phyloP scores from a whole-genome alignment of 202 grass and related monocot genomes.

The Elaeis oleifera region DNA sequence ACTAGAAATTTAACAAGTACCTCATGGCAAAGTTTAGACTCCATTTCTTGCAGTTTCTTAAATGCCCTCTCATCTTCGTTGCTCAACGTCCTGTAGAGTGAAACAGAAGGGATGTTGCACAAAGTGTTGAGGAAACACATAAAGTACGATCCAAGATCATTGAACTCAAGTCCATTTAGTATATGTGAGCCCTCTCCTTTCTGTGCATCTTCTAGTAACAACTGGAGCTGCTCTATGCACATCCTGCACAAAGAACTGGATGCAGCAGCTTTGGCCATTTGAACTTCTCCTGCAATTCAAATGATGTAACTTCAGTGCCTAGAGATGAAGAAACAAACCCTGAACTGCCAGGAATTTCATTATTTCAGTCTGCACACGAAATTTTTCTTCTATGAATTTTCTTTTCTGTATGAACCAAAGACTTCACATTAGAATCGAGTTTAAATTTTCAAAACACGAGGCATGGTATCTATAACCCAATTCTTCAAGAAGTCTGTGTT shows the following conservation, averaged over 20 bases:
- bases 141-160: slow-evolving; percentile 76
- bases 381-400: slow-evolving; percentile 67
- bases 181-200: slow-evolving; percentile 46
- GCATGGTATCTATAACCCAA: slow-evolving; percentile 89
- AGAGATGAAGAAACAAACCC: slow-evolving; percentile 91
- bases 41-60: slow-evolving; percentile 59
- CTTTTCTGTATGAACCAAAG: slow-evolving; percentile 54
- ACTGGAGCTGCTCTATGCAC: slow-evolving; percentile 79
- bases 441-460: slow-evolving; percentile 74
- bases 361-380: slow-evolving; percentile 74
- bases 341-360: slow-evolving; percentile 96
- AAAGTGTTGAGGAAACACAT: slow-evolving; percentile 77
- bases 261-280: slow-evolving; percentile 86
- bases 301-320: slow-evolving; percentile 91
- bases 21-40: slow-evolving; percentile 65
- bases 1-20: slow-evolving; percentile 28
- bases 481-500: slow-evolving; percentile 72
- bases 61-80: slow-evolving; percentile 81
- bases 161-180: slow-evolving; percentile 38
- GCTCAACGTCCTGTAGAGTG: slow-evolving; percentile 68
- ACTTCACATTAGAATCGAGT: slow-evolving; percentile 44
- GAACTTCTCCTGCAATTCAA: slow-evolving; percentile 98
- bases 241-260: slow-evolving; percentile 58
- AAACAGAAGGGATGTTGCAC: slow-evolving; percentile 87
- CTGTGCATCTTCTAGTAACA: slow-evolving; percentile 84